Base-by-base conservation (phyloP, 2,329 filamentous ascomycete genomes). In the Chaetomium sp. region DNA sequence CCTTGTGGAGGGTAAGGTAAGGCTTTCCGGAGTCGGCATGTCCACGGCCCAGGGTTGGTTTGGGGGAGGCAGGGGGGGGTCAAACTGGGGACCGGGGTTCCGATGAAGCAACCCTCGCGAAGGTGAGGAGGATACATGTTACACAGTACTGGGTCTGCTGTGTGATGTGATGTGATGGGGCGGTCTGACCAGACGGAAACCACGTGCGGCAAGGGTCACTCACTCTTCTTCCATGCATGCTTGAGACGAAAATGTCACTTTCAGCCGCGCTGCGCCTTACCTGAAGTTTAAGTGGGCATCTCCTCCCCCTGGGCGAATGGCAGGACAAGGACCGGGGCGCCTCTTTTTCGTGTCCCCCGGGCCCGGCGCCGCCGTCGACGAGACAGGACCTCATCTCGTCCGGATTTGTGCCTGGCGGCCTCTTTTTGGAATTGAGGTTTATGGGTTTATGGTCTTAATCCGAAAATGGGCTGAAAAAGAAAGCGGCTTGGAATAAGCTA, bases 221-320 rank as follows among this genome's bases (percentile, higher is more conserved):
- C 65, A 42, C 38, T 1, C 3, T 31, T n/a, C 19, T 29, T 29
- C 19, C n/a, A 16, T 3, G 4, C 13, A 4, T 29, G 27, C 27
- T 29, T 6, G 27, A 29, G 27, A 7, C 6, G 35, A 42, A 42
- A 13, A 42, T 19, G 35, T 42, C 35, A 19, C 35, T 59, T 67
- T 71, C 69, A 71, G 70, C 70, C 68, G 68, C 65, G 65, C 70
- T 58, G 56, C 56, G 69, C 68, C 69, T 67, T 69, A 66, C 68
- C 69, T 67, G 67, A 66, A 49, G 60, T 25, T 65, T 70, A 68
- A 70, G 67, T 53, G 64, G 25, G 59, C 45, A 25, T 53, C 54
- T 38, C 50, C 42, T 33, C 23, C 27, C 27, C 56, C 12, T 62
- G 35, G 54, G 58, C 68, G 66, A 70, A 70, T 68, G 49, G 51